phyloP scores from a whole-genome alignment of 768 basidiomycete genomes.

The Nidularia pulvinata region DNA sequence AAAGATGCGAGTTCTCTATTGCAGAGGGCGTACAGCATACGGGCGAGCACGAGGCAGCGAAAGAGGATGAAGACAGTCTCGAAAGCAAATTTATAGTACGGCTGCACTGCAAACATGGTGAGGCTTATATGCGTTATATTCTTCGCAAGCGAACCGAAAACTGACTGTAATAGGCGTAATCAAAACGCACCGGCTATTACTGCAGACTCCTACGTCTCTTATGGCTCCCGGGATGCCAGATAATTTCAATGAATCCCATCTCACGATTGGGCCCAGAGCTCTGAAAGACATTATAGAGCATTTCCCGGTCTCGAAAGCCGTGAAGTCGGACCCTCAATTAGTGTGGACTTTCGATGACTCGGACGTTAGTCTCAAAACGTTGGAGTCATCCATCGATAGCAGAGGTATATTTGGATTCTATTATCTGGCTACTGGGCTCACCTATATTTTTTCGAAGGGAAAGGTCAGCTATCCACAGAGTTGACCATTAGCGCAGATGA shows the following conservation, averaged over 20 bases:
- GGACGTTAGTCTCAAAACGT: conserved; percentile 69
- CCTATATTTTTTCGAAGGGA: conserved; percentile 30
- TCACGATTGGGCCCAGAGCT: conserved; percentile 73
- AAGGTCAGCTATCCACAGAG: conserved; percentile 73
- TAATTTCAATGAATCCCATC: conserved; percentile 52
- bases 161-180: conserved; percentile 70
- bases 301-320: conserved; percentile 64
- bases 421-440: neutral
- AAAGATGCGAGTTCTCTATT: conserved; percentile 75
- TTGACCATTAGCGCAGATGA: conserved; percentile 77
- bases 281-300: conserved; percentile 82
- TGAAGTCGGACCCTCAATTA: conserved; percentile 74
- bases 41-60: conserved; percentile 27
- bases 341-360: conserved; percentile 76
- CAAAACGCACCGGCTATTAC: conserved; percentile 80
- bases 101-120: conserved; percentile 85
- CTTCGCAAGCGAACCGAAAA: no score
- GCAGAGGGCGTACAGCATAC: conserved; percentile 42
- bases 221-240: conserved; percentile 71
- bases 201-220: conserved; percentile 57
- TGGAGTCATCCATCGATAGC: conserved; percentile 63
- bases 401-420: conserved; percentile 46
- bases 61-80: conserved; percentile 57
- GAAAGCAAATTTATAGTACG: conserved; percentile 75
- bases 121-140: no score